Base-by-base conservation (phyloP, 2,329 filamentous ascomycete species). In the Fusarium tupiense region DNA sequence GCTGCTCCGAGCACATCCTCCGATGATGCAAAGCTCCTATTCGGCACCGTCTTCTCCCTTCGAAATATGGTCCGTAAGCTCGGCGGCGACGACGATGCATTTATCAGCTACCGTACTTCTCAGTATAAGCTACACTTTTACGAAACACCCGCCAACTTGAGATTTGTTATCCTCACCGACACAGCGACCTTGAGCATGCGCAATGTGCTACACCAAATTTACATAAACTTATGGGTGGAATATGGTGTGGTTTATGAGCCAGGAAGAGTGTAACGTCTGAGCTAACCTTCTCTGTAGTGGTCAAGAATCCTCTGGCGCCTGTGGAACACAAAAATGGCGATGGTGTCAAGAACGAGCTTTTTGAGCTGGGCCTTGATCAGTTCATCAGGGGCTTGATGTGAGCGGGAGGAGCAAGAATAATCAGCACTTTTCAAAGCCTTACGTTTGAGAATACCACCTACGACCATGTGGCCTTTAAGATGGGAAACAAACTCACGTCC, bases 91-190 rank as follows among this genome's bases (percentile, higher is more conserved):
- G 95, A 98, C 82, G 96, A 98, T 85, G 94, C 93, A 81, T 99
- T 99, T 83, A 93, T 99, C 77, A 94, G 92, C 77, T 99, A 94
- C 85, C 93, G 94, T 77, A 99, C 96, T 61, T 93, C 89, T 76
- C 93, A 98, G 84, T 99, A 99, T 88, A 98, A 98, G 85, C 90
- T 99, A 78, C 96, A 99, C 85, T 99, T 97, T 87, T 99, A 98
- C 88, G 96, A 99, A 87, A 98, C 96, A 19, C 95, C 95, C 2
- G 96, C 95, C 60, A 97, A 94, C 82, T 91, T 97, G 83, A 97
- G 98, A 81, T 97, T 98, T 81, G 95, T 98, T 81, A 94, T 99
- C 92, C 88, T 98, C 80, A 98, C 96, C 31, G 96, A 98, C 84
- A 94, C 93, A 43, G 93, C 91, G 76, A 93, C 94, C 66, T 90